Conservation (phyloP, 2,329 filamentous ascomycete species). For the Aspergillus pseudoglaucus region DNA sequence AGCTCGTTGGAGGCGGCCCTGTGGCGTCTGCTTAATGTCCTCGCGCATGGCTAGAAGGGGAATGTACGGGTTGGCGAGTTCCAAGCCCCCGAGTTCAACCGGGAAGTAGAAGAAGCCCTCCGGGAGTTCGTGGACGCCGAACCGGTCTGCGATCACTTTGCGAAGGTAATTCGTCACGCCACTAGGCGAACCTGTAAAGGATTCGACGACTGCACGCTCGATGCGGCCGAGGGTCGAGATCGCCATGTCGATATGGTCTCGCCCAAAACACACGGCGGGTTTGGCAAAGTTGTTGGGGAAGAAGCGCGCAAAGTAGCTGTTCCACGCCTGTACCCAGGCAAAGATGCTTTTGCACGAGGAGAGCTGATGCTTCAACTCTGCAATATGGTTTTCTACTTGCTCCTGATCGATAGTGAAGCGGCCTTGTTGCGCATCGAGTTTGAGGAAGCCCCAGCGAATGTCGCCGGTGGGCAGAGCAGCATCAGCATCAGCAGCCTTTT, state of each 20-base stretch:
- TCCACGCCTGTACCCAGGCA: slow-evolving; percentile 55
- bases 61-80: slow-evolving; percentile 47
- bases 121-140: slow-evolving; percentile 42
- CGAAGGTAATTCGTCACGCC: slow-evolving; percentile 54
- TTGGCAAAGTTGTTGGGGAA: slow-evolving; percentile 54
- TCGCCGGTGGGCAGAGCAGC: slow-evolving; percentile 44
- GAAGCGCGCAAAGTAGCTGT: slow-evolving; percentile 52
- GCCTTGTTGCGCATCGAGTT: slow-evolving; percentile 47
- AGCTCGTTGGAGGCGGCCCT: slow-evolving; percentile 25
- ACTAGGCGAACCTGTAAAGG: slow-evolving; percentile 6
- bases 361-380: slow-evolving; percentile 55
- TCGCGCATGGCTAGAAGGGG: slow-evolving; percentile 42
- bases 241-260: slow-evolving; percentile 51
- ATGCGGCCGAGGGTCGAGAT: slow-evolving; percentile 48
- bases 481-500: slow-evolving; percentile 5
- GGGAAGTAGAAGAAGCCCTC: slow-evolving; percentile 51
- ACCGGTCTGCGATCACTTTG: slow-evolving; percentile 46
- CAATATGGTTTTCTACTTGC: slow-evolving; percentile 54
- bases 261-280: slow-evolving; percentile 50
- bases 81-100: slow-evolving; percentile 45
- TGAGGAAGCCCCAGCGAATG: slow-evolving; percentile 56
- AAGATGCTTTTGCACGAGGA: slow-evolving; percentile 50
- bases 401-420: slow-evolving; percentile 55
- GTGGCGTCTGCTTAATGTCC: slow-evolving; percentile 32
- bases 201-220: slow-evolving; percentile 46